These are phyloP conservation scores for Debaryomyces prosopidis DNA, from an alignment of 805 yeast genomes.

Conservation along the genomic window DNA sequence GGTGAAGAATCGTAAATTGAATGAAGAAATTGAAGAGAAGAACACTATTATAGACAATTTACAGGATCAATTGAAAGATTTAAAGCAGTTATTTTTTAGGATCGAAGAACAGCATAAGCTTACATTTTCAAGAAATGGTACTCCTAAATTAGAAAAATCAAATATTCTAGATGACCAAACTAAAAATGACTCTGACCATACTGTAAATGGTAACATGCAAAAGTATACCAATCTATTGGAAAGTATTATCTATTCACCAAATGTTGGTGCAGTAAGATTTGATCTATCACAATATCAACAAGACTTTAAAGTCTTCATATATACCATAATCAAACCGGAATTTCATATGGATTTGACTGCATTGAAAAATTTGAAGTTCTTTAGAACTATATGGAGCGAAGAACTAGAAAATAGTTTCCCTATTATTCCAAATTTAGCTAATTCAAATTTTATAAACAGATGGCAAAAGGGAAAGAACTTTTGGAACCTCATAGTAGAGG, in stretches of 20 bases:
- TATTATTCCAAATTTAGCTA: constrained; percentile 45
- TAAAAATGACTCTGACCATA: constrained; percentile 5
- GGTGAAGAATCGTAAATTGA: constrained; percentile 56
- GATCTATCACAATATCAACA: constrained; percentile 44
- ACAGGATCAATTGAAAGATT: constrained; percentile 64
- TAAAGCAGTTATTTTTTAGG: constrained; percentile 60
- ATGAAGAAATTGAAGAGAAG: constrained; percentile 60
- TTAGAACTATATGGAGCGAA: constrained; percentile 64
- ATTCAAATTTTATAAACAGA: constrained; percentile 46
- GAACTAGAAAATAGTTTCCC: constrained; percentile 62
- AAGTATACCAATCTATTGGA: constrained; percentile 15
- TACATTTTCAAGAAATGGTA: constrained; percentile 8
- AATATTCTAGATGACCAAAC: not conserved
- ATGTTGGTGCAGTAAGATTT: constrained; percentile 38
- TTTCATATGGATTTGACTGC: constrained; percentile 36
- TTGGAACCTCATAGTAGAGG: constrained; percentile 70
- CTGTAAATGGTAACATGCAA: not conserved
- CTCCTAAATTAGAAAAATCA: constrained; percentile 13
- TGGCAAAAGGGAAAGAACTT: constrained; percentile 51
- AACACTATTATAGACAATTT: constrained; percentile 65
- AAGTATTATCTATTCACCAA: constrained; percentile 32
- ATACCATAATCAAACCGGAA: constrained; percentile 30
- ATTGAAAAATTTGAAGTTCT: constrained; percentile 56
- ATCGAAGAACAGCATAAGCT: constrained; percentile 44
- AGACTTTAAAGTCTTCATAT: constrained; percentile 46